phyloP scores from a whole-genome alignment of 2,329 filamentous ascomycete species.

The Alternaria ventricosa region DNA sequence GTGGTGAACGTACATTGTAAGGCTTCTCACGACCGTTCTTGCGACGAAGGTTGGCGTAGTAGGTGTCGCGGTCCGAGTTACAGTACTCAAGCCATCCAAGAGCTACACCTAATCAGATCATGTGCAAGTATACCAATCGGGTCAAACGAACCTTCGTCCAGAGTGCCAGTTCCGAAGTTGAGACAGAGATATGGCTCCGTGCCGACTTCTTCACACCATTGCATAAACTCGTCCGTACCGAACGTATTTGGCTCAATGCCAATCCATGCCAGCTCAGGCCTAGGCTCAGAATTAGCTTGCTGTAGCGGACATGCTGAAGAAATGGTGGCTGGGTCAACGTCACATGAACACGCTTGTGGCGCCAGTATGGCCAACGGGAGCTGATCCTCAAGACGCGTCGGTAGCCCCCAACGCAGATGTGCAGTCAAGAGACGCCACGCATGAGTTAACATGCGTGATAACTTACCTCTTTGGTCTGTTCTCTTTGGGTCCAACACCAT shows the following conservation, averaged over 20 bases:
- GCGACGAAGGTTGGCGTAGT: constrained; percentile 81
- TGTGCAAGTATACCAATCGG: too few species aligned
- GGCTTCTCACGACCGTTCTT: constrained; percentile 77
- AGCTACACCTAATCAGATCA: constrained; percentile 48
- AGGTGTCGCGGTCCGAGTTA: constrained; percentile 76
- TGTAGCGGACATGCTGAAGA: not conserved
- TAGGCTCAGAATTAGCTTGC: constrained; percentile 28
- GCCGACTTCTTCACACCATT: constrained; percentile 75
- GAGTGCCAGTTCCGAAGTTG: constrained; percentile 77
- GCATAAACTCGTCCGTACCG: constrained; percentile 85
- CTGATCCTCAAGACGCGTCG: not conserved
- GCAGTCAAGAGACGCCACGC: not conserved
- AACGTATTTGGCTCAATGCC: constrained; percentile 79
- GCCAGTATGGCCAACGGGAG: not conserved
- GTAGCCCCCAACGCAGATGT: not conserved
- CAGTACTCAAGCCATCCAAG: constrained; percentile 87
- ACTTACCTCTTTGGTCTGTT: constrained; percentile 64
- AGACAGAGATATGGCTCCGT: constrained; percentile 81
- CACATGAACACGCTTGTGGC: not conserved
- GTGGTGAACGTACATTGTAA: constrained; percentile 63
- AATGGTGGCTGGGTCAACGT: not conserved
- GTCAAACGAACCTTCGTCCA: constrained; percentile 57
- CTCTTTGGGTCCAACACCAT: constrained; percentile 77
- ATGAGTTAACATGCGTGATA: not conserved
- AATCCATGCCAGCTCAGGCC: constrained; percentile 80